Evolutionary conservation across 805 yeast species (phyloP).

Genomic region (Kluyveromyces siamensis): DNA sequence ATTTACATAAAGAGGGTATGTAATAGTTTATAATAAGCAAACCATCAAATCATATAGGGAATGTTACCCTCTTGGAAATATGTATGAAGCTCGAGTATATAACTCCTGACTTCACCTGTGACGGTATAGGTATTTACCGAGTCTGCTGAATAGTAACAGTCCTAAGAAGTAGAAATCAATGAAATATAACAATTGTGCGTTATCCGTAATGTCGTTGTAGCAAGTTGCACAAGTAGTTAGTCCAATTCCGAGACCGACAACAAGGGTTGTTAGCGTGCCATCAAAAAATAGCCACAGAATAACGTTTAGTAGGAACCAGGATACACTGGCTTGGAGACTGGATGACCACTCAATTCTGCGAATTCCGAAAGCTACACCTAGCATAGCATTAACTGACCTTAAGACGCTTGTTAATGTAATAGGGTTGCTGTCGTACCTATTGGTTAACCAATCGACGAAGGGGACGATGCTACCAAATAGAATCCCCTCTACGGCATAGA

Average conservation of each 20-base stretch:
- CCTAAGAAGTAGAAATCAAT: slow-evolving; percentile 57
- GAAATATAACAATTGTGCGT: slow-evolving; percentile 17
- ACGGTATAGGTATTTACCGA: slow-evolving; percentile 47
- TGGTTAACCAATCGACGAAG: slow-evolving; percentile 22
- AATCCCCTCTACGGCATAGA: slow-evolving; percentile 44
- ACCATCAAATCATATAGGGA: neutral
- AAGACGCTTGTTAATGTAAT: slow-evolving; percentile 12
- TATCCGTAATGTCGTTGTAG: slow-evolving; percentile 15
- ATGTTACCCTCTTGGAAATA: neutral
- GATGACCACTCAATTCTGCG: slow-evolving; percentile 63
- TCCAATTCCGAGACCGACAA: slow-evolving; percentile 28
- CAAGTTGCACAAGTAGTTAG: slow-evolving; percentile 16
- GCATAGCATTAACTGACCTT: slow-evolving; percentile 39
- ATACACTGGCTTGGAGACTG: slow-evolving; percentile 51
- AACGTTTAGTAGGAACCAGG: slow-evolving; percentile 56
- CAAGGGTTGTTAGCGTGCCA: slow-evolving; percentile 45
- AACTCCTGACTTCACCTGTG: neutral
- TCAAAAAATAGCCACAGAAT: slow-evolving; percentile 61
- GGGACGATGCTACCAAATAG: slow-evolving; percentile 52
- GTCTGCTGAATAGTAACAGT: slow-evolving; percentile 55
- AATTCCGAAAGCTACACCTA: slow-evolving; percentile 65
- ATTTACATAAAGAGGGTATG: neutral
- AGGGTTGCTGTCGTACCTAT: slow-evolving; percentile 8
- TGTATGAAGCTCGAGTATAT: too few relatives aligned
- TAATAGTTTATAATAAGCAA: neutral